These are phyloP conservation scores for Termitomyces sp. DNA, from an alignment of 1,284 basidiomycete species.

Conservation along the genomic window DNA sequence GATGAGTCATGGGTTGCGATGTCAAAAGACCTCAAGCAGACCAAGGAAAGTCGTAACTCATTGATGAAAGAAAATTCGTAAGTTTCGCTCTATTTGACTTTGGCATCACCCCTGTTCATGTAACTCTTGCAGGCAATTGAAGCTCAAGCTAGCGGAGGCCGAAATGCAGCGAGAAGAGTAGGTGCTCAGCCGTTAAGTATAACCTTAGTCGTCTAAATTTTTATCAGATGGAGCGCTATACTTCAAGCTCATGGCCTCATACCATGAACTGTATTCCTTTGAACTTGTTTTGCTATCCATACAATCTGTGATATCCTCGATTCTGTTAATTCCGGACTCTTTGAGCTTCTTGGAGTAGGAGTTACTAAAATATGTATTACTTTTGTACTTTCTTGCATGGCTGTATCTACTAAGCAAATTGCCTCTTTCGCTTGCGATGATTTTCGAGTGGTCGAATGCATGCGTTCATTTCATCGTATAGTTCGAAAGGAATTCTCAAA, in stretches of 20 bases:
- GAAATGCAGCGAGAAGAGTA: conserved; percentile 78
- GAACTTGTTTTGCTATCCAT: neutral
- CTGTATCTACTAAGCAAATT: conserved; percentile 18
- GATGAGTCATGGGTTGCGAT: conserved; percentile 76
- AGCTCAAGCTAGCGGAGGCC: conserved; percentile 63
- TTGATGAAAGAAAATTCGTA: conserved; percentile 75
- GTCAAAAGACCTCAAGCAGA: conserved; percentile 62
- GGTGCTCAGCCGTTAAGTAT: conserved; percentile 26
- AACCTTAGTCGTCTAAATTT: conserved; percentile 11
- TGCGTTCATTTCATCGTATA: neutral
- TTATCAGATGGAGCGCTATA: conserved; percentile 56
- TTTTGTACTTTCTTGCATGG: conserved; percentile 14
- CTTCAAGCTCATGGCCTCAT: conserved; percentile 59
- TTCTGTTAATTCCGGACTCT: conserved; percentile 12
- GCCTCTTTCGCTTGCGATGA: neutral
- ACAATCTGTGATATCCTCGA: conserved; percentile 7
- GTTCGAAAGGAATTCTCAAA: conserved; percentile 1
- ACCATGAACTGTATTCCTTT: conserved; percentile 23
- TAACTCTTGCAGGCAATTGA: conserved; percentile 50
- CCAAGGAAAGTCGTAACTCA: conserved; percentile 73
- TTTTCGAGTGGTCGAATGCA: neutral
- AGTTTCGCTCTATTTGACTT: conserved; percentile 25
- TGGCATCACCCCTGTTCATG: neutral
- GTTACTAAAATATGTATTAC: conserved; percentile 14
- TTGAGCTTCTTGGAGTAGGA: neutral